Base-by-base conservation (phyloP, 768 basidiomycete species). In the Auricularia cornea region DNA sequence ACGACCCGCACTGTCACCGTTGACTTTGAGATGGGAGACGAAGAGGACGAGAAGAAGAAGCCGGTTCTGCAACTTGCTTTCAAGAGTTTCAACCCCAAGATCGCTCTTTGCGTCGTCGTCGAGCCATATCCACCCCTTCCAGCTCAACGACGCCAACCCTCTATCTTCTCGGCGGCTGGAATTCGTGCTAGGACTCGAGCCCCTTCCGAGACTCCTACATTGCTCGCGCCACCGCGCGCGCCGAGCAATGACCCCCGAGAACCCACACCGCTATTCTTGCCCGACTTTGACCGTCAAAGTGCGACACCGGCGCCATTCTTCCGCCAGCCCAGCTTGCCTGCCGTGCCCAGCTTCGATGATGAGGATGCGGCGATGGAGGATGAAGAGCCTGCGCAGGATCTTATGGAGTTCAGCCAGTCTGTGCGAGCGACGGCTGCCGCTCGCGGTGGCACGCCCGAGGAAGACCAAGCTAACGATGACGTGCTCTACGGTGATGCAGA, bases 401-500 rank as follows among this genome's bases (percentile, higher is more conserved):
- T 94, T 80, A 81, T 92, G 76, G 78, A 80, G 59, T 89, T 92
- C 70, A 92, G 89, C 68, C 90, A 92, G 69, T 77, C 83, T 30
- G 77, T 94, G 59, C 82, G 82, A 65, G 76, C 81, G 41, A 78
- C 80, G 16, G 84, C 84, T 18, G 83, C 84, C 54, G 76, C 80
- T 66, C 78, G 81, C 61, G 78, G 82, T n/a, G 83, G 82, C 1
- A 81, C 79, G n/a, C 79, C 77, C 11, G 84, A 87, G 28, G 89
- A 91, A 61, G 89, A 89, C 31, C 89, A 91, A 51, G 89, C 88
- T 51, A 82, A 88, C 68, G 89, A 90, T 63, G 86, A 82, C 14
- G 81, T 85, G 44, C 83, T 92, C 48, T 89, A 90, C 66, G 90
- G 87, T 12, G 91, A 94, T 72, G 92, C 91, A 35, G 91, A 93